Base-by-base conservation (phyloP, 441 rosid species). In the Populus trichocarpa region DNA sequence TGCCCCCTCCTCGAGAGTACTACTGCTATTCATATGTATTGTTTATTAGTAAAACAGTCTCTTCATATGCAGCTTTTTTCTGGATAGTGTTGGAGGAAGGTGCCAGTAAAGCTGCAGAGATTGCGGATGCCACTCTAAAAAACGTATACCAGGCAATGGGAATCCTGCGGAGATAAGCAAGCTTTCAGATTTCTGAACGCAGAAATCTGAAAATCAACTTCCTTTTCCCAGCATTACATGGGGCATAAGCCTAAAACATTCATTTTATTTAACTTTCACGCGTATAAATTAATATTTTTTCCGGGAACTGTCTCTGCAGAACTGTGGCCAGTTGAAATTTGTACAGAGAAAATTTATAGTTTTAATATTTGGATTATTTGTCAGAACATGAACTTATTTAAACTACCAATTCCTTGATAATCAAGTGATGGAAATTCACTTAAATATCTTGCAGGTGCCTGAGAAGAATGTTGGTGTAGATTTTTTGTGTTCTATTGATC, bases 61-160 rank as follows among this genome's bases (percentile, higher is more conserved):
- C 20, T 18, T 53, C 61, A 53, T 18, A 2, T 18, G 61, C 8
- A n/a, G 63, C 4, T 57, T 8, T 18, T 20, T 20, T 85, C 40
- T 93, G 79, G 95, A 92, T 72, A 82, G 84, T 72, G 84, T 93
- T 95, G 81, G 79, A 86, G 22, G 92, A 90, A 80, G 97, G 97
- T 28, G 93, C 91, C 4, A 69, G 69, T n/a, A 89, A 83, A 84
- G 97, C 98, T 73, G 68, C 87, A 22, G 92, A 90, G 63, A 84
- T 90, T 84, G 96, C 92, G 0, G 92, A 92, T 83, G 83, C 79
- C 73, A 92, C 94, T 72, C 84, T 93, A 76, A 69, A 35, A 3
- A 69, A 69, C 4, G 53, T 69, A 75, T 81, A 84, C 78, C 97
- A 93, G 80, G 97, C 97, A 23, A 95, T 91, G 97, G 96, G 99